Evolutionary conservation across 306 rosid genomes (phyloP), one percentile per base, ranked within the genome.

Genomic region (Alnus rubra): DNA sequence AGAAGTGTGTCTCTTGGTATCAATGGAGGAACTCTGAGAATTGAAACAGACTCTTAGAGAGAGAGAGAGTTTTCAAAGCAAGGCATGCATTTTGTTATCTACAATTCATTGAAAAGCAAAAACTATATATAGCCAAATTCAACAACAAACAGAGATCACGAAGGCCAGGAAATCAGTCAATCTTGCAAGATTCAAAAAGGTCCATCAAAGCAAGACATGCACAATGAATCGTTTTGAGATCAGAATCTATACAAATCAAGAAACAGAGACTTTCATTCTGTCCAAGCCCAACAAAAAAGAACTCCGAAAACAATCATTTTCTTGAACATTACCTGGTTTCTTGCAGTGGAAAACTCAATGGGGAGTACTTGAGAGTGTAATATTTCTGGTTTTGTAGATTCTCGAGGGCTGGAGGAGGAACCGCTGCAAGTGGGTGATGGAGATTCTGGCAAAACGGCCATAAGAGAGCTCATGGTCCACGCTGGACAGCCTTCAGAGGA

Each of bases 391-490:
- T 35, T 74, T 33, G 47, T 12, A 74, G 84, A 80, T 67, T 73
- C 82, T 0, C n/a, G 74, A 50, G 83, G 67, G 77, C 78, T 5
- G 45, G 45, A 52, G 1, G 84, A 71, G 56, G 58, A 35, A 62
- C 69, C 62, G 76, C 88, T 85, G 73, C 87, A 75, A 64, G 37
- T 56, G 60, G 83, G 82, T 8, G 92, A 84, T 44, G 91, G 84
- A 74, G 89, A 80, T 54, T 77, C 78, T 9, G 87, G 89, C 42
- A 85, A 68, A 68, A 54, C 84, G 31, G 86, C 87, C 80, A 12
- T 44, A 13, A 88, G 79, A 33, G 92, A 77, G 51, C 55, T 72
- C 91, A 85, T 80, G 75, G 72, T 81, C 89, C 91, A 89, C 1
- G 45, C 62, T n/a, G 81, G 50, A 47, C 49, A 69, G 19, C 45